Percentiles rank a stretch among this genome's conserved stretches.
These are phyloP conservation scores for Ceratobasidium sp. DNA, from an alignment of 1,284 basidiomycete species.

Conservation along the genomic window DNA sequence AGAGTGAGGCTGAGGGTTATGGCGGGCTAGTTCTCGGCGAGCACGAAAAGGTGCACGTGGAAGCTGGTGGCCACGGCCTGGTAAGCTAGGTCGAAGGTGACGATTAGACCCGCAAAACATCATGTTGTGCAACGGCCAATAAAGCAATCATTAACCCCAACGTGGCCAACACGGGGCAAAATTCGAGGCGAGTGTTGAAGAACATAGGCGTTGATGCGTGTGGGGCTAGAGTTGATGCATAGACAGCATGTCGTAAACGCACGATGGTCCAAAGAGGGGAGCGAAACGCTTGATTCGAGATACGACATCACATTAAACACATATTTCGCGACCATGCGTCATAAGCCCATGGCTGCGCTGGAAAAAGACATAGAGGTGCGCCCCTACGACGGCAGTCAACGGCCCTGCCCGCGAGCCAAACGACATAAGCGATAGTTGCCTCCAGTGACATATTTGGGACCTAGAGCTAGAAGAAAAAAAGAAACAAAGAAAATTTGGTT, in stretches of 20 bases:
- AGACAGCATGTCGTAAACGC: not conserved
- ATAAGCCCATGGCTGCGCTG: conserved; percentile 12
- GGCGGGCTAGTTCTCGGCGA: not conserved
- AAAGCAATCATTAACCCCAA: not conserved
- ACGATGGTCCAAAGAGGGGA: conserved; percentile 10
- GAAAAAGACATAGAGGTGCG: conserved; percentile 2
- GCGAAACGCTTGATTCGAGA: conserved; percentile 40
- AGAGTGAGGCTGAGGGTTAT: not conserved
- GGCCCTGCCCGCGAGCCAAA: conserved; percentile 28
- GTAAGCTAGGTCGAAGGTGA: not conserved
- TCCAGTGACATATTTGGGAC: conserved; percentile 20
- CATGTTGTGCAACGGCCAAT: not conserved
- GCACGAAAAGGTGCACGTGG: conserved; percentile 1
- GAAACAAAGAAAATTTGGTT: conserved; percentile 3
- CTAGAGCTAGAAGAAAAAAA: conserved; percentile 30
- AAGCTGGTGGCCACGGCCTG: not conserved
- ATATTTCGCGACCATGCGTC: conserved; percentile 27
- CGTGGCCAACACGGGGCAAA: not conserved
- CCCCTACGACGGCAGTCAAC: conserved; percentile 1
- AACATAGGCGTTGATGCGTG: not conserved
- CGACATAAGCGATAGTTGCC: not conserved
- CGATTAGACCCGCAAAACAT: not conserved
- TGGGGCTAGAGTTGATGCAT: not conserved
- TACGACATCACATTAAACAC: conserved; percentile 37
- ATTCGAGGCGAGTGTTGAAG: not conserved